phyloP scores from a whole-genome alignment of 352 stramenopile genomes.

The Phytopythium boreale region DNA sequence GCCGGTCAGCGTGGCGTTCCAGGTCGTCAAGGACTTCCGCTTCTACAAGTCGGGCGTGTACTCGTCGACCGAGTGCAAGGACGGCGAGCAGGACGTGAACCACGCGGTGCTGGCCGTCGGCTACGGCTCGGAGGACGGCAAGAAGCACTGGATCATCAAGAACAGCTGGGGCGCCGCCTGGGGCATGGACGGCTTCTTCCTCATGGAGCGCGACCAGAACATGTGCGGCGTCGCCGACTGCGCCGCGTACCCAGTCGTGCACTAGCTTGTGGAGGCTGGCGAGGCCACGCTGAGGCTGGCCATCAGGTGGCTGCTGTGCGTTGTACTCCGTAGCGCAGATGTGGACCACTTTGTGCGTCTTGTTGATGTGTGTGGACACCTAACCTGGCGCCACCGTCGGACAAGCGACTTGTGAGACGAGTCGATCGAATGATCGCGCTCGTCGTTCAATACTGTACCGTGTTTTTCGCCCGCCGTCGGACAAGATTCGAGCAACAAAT shows the following conservation, averaged over 20 bases:
- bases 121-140: slow-evolving; percentile 92
- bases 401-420: background rate
- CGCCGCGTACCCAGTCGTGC: slow-evolving; percentile 81
- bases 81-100: slow-evolving; percentile 84
- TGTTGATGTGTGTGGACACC: background rate
- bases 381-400: background rate
- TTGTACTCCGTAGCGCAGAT: background rate
- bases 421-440: slow-evolving; percentile 2
- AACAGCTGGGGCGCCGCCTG: slow-evolving; percentile 94
- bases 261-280: slow-evolving; percentile 15
- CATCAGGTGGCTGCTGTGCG: too few species aligned
- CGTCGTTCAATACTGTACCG: too few species aligned
- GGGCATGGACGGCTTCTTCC: slow-evolving; percentile 96
- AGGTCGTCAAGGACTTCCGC: slow-evolving; percentile 86
- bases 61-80: slow-evolving; percentile 77
- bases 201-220: slow-evolving; percentile 89
- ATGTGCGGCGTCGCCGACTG: slow-evolving; percentile 88
- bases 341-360: background rate
- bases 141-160: slow-evolving; percentile 96
- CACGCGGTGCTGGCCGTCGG: slow-evolving; percentile 95
- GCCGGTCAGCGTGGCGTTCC: slow-evolving; percentile 83
- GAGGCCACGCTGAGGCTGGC: too few species aligned
- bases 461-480: slow-evolving; percentile 20
- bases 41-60: slow-evolving; percentile 91
- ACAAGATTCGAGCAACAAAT: slow-evolving; percentile 15